Evolutionary conservation across 179 eudicot genomes (phyloP).

Genomic region (Actinidia arguta): DNA sequence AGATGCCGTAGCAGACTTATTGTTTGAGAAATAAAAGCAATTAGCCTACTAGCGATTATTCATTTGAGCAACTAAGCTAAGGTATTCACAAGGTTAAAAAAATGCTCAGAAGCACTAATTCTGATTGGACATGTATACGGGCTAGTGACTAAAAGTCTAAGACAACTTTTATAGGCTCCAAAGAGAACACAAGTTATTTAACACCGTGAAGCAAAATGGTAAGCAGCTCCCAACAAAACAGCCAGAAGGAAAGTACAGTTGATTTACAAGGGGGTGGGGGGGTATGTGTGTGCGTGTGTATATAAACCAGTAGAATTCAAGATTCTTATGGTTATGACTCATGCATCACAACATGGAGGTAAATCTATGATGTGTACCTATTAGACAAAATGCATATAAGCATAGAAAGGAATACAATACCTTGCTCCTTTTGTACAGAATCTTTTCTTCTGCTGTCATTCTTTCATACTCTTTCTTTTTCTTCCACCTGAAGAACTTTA

Average conservation of each 20-base stretch:
- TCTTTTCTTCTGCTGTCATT: conserved; percentile 88
- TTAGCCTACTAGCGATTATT: not conserved
- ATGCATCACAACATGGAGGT: not conserved
- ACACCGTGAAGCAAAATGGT: not conserved
- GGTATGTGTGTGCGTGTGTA: too few species aligned
- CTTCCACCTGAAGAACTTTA: conserved; percentile 86
- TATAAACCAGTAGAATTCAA: not conserved
- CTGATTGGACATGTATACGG: not conserved
- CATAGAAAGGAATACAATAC: conserved; percentile 38
- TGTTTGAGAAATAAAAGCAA: not conserved
- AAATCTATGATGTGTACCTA: not conserved
- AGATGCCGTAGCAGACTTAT: not conserved
- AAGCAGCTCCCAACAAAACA: not conserved
- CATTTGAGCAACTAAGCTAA: not conserved
- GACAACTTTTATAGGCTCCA: not conserved
- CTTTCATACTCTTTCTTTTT: conserved; percentile 84
- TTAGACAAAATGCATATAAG: not conserved
- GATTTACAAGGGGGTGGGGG: conserved; percentile 13
- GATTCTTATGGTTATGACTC: not conserved
- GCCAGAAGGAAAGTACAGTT: not conserved
- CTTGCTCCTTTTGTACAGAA: conserved; percentile 76
- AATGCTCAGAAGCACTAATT: too few species aligned
- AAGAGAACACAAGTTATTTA: not conserved
- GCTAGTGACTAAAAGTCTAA: not conserved
- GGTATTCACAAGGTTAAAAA: too few species aligned